These are phyloP conservation scores for Aspergillus arachidicola DNA, from an alignment of 2,329 filamentous ascomycete genomes.

Conservation along the genomic window DNA sequence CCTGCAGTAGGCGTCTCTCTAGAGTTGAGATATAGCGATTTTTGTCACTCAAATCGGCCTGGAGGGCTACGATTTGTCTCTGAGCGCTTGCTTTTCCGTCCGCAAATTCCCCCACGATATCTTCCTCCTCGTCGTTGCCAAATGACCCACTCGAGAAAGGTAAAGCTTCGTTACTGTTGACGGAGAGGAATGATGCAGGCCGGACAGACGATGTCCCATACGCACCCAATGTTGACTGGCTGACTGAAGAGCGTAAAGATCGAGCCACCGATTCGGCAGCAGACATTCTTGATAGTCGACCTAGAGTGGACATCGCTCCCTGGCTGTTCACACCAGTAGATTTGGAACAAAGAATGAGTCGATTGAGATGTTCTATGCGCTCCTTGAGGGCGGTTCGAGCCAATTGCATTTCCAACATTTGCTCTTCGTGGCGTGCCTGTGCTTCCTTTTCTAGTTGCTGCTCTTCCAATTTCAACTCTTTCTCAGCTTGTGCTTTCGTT, in stretches of 20 bases:
- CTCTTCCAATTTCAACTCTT: slow-evolving; percentile 65
- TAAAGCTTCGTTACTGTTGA: slow-evolving; percentile 46
- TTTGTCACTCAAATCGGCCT: slow-evolving; percentile 94
- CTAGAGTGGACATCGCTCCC: slow-evolving; percentile 69
- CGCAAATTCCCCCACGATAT: slow-evolving; percentile 77
- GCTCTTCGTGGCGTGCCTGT: slow-evolving; percentile 86
- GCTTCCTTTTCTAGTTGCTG: slow-evolving; percentile 80
- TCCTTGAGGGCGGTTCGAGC: slow-evolving; percentile 95
- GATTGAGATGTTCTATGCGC: slow-evolving; percentile 94
- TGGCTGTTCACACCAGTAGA: slow-evolving; percentile 88
- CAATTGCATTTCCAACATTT: slow-evolving; percentile 98
- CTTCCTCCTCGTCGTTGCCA: slow-evolving; percentile 60
- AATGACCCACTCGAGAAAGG: slow-evolving; percentile 36
- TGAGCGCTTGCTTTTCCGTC: slow-evolving; percentile 81
- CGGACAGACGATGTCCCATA: slow-evolving; percentile 60
- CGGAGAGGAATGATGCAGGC: slow-evolving; percentile 68
- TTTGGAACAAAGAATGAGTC: slow-evolving; percentile 92
- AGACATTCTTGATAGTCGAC: slow-evolving; percentile 66
- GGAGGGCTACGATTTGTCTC: slow-evolving; percentile 87
- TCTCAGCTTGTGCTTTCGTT: slow-evolving; percentile 66
- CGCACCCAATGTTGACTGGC: slow-evolving; percentile 59
- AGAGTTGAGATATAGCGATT: slow-evolving; percentile 94
- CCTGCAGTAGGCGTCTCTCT: slow-evolving; percentile 89
- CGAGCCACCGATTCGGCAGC: slow-evolving; percentile 45
- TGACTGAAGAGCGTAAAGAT: slow-evolving; percentile 70